phyloP scores from a whole-genome alignment of 1,139 yeast species.

The Scheffersomyces titani region DNA sequence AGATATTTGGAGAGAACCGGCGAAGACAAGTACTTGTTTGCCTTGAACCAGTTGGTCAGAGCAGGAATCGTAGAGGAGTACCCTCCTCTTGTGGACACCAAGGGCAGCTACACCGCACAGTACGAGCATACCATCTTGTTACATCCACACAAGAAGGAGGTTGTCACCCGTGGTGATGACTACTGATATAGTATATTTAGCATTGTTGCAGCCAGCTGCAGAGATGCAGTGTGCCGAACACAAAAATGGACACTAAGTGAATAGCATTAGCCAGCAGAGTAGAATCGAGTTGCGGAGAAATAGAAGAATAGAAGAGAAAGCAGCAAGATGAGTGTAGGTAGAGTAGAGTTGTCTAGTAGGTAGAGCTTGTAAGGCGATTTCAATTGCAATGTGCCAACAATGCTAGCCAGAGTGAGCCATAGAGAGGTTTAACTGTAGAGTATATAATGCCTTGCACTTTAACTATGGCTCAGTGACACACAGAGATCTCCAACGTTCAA shows the following conservation, averaged over 20 bases:
- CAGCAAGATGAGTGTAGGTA: background rate
- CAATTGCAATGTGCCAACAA: too few relatives aligned
- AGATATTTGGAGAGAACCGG: conserved; percentile 90
- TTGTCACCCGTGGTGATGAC: conserved; percentile 93
- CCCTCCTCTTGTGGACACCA: conserved; percentile 89
- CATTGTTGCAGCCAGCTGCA: background rate
- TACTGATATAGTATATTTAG: conserved; percentile 39
- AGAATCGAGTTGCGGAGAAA: background rate
- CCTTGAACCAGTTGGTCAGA: conserved; percentile 83
- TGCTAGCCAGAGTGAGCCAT: too few relatives aligned
- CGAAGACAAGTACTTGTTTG: conserved; percentile 86
- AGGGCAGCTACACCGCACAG: conserved; percentile 93
- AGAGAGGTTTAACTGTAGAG: too few relatives aligned
- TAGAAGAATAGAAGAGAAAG: too few relatives aligned
- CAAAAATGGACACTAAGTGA: background rate
- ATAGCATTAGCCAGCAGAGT: background rate
- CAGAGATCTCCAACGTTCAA: too few relatives aligned
- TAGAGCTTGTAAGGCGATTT: background rate
- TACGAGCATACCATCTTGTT: conserved; percentile 90
- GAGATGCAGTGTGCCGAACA: background rate
- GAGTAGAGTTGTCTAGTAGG: background rate
- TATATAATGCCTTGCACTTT: too few relatives aligned
- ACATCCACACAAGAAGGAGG: conserved; percentile 91
- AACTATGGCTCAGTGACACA: too few relatives aligned
- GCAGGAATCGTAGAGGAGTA: conserved; percentile 89